Base-by-base conservation (phyloP, 2,329 filamentous ascomycete genomes). In the Talaromyces rugulosus region DNA sequence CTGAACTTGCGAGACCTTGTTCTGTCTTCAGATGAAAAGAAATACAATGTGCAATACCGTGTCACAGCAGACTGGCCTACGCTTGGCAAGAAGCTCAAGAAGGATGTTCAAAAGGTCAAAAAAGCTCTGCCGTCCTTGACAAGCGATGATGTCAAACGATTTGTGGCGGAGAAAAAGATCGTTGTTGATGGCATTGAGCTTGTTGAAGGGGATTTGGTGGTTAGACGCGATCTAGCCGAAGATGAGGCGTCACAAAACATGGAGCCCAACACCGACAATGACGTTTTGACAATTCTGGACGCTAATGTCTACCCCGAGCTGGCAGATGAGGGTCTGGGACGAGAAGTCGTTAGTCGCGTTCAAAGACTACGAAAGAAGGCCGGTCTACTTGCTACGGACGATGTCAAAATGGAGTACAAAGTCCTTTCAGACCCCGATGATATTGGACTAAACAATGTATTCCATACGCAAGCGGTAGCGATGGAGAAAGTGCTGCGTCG, bases 1-100 rank as follows among this genome's bases (percentile, higher is more conserved):
- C 82, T 98, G 57, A 99, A 98, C 72, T 84, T 99, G 56, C 87
- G 89, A 65, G 91, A 96, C 65, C 81, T 98, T 31, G 81, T 96
- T 11, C 83, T 97, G 59, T 92, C 91, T 2, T 88, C 86, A 7
- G 92, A 98, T 66, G 95, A 98, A 78, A 89, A 87, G 60, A 91
- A 89, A 74, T 97, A 97, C 80, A 91, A 92, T 60, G 92, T 99
- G 53, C 89, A 95, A 72, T 96, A 97, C 79, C 92, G 90, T 64
- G 91, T 94, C 16, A 87, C 85, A 44, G 93, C 92, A 7, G 95
- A 99, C 76, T 97, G 95, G 89, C 92, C 95, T 14, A 89, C 91
- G 2, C 83, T 99, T 16, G 95, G 95, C 66, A 96, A 96, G 85
- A 98, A 98, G 81, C 84, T 98, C 68, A 96, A 96, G 83, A 97